Evolutionary conservation across 768 basidiomycete genomes (phyloP), one percentile per base, ranked within the genome.

Genomic region (Cystobasidium ongulense): DNA sequence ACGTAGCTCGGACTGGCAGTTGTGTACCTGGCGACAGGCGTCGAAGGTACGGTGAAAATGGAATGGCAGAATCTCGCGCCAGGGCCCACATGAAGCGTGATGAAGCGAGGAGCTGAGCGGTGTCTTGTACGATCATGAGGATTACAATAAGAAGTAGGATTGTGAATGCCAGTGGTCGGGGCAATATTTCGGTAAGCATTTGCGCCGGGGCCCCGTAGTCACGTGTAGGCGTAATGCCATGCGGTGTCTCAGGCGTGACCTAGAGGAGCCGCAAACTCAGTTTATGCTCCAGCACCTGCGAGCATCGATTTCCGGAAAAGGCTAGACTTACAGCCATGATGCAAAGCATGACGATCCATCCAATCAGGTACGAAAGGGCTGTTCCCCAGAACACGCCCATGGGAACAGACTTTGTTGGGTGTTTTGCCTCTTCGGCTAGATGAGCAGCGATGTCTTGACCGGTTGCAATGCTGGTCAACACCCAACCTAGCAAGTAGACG

Each of bases 71-170:
- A 71, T 83, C 83, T 61, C 83, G 78, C 1, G 82, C 80, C 11
- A 82, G 76, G 17, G 83, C 81, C 76, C 80, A 83, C 43, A 82
- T 79, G 80, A 81, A 83, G 41, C 83, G 80, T 1, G 81, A 81
- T 23, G 82, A 82, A 8, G 82, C 82, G 75, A 82, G 82, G 21
- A 83, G 77, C 35, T 75, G 73, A 2, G 82, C 82, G 23, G 81
- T 73, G 39, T 78, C 77, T 73, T 83, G 82, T 21, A 82, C 67
- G 41, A 77, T 57, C 59, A 82, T 77, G 59, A 80, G 53, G 43
- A 81, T 53, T 25, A 78, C 63, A 36, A 77, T 65, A 15, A 77
- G 57, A 43, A 76, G 75, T 65, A 79, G 77, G 41, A 82, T 76
- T 41, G 77, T 65, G 35, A 80, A 78, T 0, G 82, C 76, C 15